Evolutionary conservation across 2,329 filamentous ascomycete species (phyloP), one percentile per base, ranked within the genome.

Genomic region (Gyromitra esculenta): DNA sequence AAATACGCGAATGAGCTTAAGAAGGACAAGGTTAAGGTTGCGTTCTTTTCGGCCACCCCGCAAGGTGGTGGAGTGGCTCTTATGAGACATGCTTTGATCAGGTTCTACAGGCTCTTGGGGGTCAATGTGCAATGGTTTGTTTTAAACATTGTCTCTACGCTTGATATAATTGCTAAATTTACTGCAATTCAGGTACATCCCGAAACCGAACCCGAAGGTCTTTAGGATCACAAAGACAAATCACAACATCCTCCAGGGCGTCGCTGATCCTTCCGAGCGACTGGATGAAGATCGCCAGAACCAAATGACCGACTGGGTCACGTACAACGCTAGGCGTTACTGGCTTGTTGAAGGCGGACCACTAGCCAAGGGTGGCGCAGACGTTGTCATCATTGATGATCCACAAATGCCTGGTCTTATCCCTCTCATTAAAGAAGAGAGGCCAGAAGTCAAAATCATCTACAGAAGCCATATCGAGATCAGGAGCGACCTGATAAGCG

Each of bases 221-320:
- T 96, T 96, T 83, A 87, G 92, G 65, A 91, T 93, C 83, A 96
- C 92, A 79, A 96, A 96, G 84, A 94, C 91, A 79, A 91, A 94
- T 80, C 92, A 96, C 87, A 96, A 96, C 83, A 94, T 95, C 79
- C 88, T 96, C 1, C 92, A 96, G 84, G 92, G 92, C 7, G 92
- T 94, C 54, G 89, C 89, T 52, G 85, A 87, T 35, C 88, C 89
- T 0, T 87, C 88, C 1, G 87, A 92, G 79, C 87, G 89, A n/a
- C 86, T 95, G 41, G 88, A 87, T 0, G 80, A 85, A 0, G 87
- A 91, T 1, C 88, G 92, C 73, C 89, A 90, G 80, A 82, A 85
- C 0, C 84, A 85, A n/a, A 88, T 95, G 66, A 87, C 87, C 8
- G 87, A 89, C 60, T 96, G 92, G 92, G 90, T 92, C 73, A 84